Evolutionary conservation across 1,284 basidiomycete species (phyloP), one percentile per base, ranked within the genome.

Genomic region (Papiliotrema fonsecae): DNA sequence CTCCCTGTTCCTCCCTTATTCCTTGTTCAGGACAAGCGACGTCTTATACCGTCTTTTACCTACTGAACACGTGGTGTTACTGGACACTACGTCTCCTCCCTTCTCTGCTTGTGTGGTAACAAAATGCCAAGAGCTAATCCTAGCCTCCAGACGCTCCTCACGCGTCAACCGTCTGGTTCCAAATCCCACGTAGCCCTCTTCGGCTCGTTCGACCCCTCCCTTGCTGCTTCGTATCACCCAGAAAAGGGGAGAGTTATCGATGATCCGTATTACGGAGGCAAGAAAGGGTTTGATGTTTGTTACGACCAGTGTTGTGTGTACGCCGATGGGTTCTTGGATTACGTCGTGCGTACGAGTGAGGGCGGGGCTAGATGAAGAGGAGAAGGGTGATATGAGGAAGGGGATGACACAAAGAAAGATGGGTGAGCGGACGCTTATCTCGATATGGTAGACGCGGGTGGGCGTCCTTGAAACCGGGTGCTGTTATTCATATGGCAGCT

Each of bases 251-350:
- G 58, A 19, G 48, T 52, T 0, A 70, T 73, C 49, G 54, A 55
- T 41, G 72, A 75, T 54, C 73, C 74, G 3, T 76, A 76, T 52
- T 77, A 77, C 42, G 74, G 72, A 30, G 72, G 73, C 13, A 49
- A 53, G 19, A 56, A 62, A 45, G 76, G 76, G 6, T 77, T 77
- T 47, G 73, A 77, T 25, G 55, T 50, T 24, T 72, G 70, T 24
- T 78, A 74, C 51, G 58, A 69, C 47, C 74, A 75, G 62, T 76
- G 76, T 45, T 50, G 64, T 35, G 56, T 62, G 34, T 78, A 68
- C 44, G 52, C 65, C 2, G 37, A 62, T 34, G 71, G 69, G 4
- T 67, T 74, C 37, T 56, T 74, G 50, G 73, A 75, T 47, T 60
- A 60, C 43, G 42, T 73, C 42, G 68, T 67, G 49, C 24, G 30